These are phyloP conservation scores for Mucuna pruriens DNA, from an alignment of 306 rosid genomes.

Conservation along the genomic window DNA sequence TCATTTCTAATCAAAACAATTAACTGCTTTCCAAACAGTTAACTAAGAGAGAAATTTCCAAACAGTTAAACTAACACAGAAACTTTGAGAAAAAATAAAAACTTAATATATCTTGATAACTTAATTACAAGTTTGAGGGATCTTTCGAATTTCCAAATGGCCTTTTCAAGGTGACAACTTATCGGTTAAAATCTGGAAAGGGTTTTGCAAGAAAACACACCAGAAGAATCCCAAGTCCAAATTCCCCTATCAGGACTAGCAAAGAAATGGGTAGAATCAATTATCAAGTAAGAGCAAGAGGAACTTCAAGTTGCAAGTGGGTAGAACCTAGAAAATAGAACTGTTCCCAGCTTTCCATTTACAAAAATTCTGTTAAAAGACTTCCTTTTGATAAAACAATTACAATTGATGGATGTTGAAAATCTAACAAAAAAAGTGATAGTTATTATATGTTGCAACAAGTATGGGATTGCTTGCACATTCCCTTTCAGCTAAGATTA, in stretches of 20 bases:
- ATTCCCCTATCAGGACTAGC: neutral
- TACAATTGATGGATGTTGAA: neutral
- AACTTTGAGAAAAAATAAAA: neutral
- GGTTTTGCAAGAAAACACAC: neutral
- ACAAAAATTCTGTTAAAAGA: neutral
- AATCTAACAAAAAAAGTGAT: neutral
- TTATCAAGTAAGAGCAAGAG: neutral
- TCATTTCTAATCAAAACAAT: neutral
- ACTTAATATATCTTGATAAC: neutral
- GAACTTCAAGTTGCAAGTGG: neutral
- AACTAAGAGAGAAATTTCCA: neutral
- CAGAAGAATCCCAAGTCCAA: neutral
- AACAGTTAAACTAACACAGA: neutral
- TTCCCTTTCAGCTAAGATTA: neutral
- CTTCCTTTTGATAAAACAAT: neutral
- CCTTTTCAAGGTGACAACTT: neutral
- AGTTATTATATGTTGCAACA: neutral
- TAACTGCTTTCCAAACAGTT: neutral
- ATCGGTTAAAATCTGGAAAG: neutral
- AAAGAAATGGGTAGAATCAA: neutral
- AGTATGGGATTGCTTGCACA: neutral
- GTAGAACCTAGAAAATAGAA: neutral
- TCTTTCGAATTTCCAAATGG: neutral
- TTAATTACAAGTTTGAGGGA: neutral
- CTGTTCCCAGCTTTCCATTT: neutral